Percentiles rank a stretch among this genome's conserved stretches.
phyloP scores from a whole-genome alignment of 2,329 filamentous ascomycete species.

The Blastomyces gilchristii region DNA sequence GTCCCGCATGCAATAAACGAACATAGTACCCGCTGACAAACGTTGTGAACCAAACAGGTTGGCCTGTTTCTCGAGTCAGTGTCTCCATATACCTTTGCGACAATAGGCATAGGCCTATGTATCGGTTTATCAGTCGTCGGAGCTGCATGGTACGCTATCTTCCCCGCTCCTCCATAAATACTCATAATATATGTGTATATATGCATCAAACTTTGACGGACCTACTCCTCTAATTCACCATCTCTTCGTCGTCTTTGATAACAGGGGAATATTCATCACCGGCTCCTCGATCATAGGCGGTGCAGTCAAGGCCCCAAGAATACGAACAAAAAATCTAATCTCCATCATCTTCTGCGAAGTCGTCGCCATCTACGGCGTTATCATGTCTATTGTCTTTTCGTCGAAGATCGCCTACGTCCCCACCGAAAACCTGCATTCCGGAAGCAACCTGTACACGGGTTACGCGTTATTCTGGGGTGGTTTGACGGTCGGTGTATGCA shows the following conservation, averaged over 20 bases:
- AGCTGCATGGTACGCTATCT: conserved; percentile 67
- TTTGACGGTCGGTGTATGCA: conserved; percentile 88
- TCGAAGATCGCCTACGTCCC: conserved; percentile 64
- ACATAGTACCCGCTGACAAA: conserved; percentile 18
- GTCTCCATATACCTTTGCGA: conserved; percentile 90
- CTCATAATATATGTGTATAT: not conserved
- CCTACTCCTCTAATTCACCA: conserved; percentile 5
- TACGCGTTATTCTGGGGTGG: conserved; percentile 95
- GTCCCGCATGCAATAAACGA: not conserved
- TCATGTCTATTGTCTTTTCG: conserved; percentile 98
- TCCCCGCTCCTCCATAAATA: not conserved
- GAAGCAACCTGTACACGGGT: conserved; percentile 82
- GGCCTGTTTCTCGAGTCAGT: conserved; percentile 89
- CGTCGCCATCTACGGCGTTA: conserved; percentile 98
- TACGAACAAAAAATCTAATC: conserved; percentile 98
- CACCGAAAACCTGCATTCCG: conserved; percentile 57
- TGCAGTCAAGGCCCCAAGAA: conserved; percentile 90
- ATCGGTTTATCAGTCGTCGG: conserved; percentile 94
- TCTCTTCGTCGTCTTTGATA: conserved; percentile 20
- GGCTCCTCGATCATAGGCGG: conserved; percentile 95
- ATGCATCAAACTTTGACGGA: not conserved
- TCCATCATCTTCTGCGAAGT: conserved; percentile 99
- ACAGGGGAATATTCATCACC: conserved; percentile 92
- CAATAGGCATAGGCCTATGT: conserved; percentile 80
- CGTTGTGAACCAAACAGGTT: conserved; percentile 45